Base-by-base conservation (phyloP, 495 filamentous ascomycete genomes). In the Penicillium parvum region DNA sequence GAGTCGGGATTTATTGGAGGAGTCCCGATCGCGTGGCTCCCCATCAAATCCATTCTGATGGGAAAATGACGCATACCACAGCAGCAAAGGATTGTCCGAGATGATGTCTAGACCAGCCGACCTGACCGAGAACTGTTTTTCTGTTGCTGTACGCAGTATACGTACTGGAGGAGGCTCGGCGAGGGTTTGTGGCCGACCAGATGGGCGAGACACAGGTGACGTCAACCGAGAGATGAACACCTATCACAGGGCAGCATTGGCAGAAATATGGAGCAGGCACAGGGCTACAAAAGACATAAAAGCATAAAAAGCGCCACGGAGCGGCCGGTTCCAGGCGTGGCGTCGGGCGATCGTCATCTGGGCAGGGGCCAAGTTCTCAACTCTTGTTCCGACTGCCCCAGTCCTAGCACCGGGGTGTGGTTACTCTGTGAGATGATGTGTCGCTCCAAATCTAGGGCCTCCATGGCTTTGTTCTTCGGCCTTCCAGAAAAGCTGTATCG, bases 321-420 rank as follows among this genome's bases (percentile, higher is more conserved):
- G 34, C 41, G 33, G 30, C 20, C 37, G 27, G 30, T 57, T 47
- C 44, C 53, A 47, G 57, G 39, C 57, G 57, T 58, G 57, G 57
- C 57, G 57, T 33, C 32, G 34, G 30, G 22, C 16, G 50, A 57
- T 54, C 53, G 47, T 49, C 57, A 47, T 46, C 33, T 16, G 25
- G 37, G 41, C 40, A 44, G 43, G 44, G 52, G 39, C 42, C 37
- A 27, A 19, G 29, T n/a, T n/a, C n/a, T n/a, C n/a, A 43, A 49
- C 20, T 50, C 53, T 60, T 57, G 50, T 49, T 52, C 37, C 14
- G 39, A 55, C 47, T 32, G 22, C 16, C n/a, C n/a, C n/a, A n/a
- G n/a, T n/a, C n/a, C n/a, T n/a, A 22, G 28, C 36, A 29, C 25
- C 48, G 49, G 56, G 37, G 2, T 41, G 12, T 33, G 38, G 34